A percentile compares a stretch with the other conserved stretches of the same genome.
Evolutionary conservation across 306 rosid genomes (phyloP).

Genomic region (Gastrolobium villosum): DNA sequence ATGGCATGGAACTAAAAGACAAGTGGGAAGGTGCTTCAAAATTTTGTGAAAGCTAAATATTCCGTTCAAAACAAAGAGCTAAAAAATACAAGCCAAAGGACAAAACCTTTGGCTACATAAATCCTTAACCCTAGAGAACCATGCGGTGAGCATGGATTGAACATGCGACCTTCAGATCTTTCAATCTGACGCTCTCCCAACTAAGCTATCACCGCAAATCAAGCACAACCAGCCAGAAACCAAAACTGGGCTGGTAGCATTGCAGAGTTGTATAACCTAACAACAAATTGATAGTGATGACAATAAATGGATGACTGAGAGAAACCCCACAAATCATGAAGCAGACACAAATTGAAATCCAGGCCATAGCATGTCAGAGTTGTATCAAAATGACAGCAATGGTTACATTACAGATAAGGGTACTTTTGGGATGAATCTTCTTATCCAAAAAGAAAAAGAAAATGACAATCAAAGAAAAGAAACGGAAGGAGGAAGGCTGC

Average conservation of each 20-base stretch:
- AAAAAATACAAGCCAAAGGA: conserved; percentile 30
- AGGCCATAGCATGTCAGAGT: conserved; percentile 28
- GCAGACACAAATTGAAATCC: conserved; percentile 42
- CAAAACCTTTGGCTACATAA: conserved; percentile 32
- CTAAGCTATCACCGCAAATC: conserved; percentile 82
- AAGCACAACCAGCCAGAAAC: conserved; percentile 57
- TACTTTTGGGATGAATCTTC: conserved; percentile 9
- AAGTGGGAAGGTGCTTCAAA: not conserved
- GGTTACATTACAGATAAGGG: not conserved
- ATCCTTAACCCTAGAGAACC: conserved; percentile 55
- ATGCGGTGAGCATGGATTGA: conserved; percentile 79
- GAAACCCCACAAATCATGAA: conserved; percentile 51
- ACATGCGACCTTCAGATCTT: conserved; percentile 81
- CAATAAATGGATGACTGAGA: conserved; percentile 25
- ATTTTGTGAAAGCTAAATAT: conserved; percentile 20
- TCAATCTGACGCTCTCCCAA: conserved; percentile 78
- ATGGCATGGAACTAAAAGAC: conserved; percentile 29
- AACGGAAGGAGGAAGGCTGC: conserved; percentile 8
- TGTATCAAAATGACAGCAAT: not conserved
- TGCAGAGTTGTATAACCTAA: conserved; percentile 33
- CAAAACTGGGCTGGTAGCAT: conserved; percentile 35
- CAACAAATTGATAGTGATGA: conserved; percentile 34
- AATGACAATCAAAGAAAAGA: not conserved
- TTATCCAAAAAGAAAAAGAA: conserved; percentile 23
- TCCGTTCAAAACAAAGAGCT: conserved; percentile 24